These are phyloP conservation scores for Nicotiana attenuata DNA, from an alignment of 257 asterid genomes.

Conservation along the genomic window DNA sequence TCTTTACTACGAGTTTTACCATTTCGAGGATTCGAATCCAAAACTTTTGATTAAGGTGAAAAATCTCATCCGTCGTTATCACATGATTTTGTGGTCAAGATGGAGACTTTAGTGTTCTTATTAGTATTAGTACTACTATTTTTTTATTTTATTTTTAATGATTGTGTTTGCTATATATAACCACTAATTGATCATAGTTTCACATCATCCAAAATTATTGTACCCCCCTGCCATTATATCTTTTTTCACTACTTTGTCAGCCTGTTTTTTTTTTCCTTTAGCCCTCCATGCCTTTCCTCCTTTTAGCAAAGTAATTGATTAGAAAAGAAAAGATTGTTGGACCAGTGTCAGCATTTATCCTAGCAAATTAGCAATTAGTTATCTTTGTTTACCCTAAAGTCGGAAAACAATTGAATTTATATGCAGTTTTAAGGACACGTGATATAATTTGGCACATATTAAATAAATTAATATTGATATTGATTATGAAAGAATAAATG, in stretches of 20 bases:
- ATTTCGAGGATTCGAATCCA: no score
- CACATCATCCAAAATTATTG: conserved; percentile 26
- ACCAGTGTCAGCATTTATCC: neutral
- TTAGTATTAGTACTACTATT: neutral
- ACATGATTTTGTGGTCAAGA: neutral
- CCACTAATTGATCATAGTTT: neutral
- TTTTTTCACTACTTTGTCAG: conserved; percentile 8
- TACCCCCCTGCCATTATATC: conserved; percentile 16
- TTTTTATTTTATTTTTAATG: neutral
- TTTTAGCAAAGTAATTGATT: neutral
- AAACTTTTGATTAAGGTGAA: no score
- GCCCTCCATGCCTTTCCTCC: conserved; percentile 1
- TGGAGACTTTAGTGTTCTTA: neutral
- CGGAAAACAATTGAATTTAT: no score
- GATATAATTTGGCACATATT: no score
- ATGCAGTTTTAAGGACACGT: no score
- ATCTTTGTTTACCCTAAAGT: no score
- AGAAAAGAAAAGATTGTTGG: neutral
- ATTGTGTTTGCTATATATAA: neutral
- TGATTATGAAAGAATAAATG: no score
- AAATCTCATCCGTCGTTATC: no score
- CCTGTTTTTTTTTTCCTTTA: conserved; percentile 17
- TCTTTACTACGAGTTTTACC: no score
- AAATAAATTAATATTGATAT: no score
- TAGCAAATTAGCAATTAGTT: neutral